These are phyloP conservation scores for Dioszegia crocea DNA, from an alignment of 768 basidiomycete species.

Conservation along the genomic window DNA sequence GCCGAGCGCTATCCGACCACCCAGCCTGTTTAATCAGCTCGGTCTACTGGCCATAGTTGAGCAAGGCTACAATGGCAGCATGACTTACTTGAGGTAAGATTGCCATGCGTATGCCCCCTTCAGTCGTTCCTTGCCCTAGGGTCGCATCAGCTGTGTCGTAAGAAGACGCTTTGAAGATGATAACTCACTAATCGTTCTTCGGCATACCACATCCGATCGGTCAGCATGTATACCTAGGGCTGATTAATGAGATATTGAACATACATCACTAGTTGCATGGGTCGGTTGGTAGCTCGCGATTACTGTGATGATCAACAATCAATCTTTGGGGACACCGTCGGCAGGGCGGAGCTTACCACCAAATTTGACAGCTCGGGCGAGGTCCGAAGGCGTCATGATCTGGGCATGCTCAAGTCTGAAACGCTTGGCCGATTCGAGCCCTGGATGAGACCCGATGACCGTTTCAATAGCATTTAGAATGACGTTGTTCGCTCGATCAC, in stretches of 20 bases:
- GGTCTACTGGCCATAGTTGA: background rate
- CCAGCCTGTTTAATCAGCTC: slow-evolving; percentile 32
- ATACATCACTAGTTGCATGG: slow-evolving; percentile 63
- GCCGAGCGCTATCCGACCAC: slow-evolving; percentile 66
- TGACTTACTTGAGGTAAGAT: slow-evolving; percentile 64
- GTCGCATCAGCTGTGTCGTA: background rate
- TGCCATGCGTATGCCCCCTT: slow-evolving; percentile 87
- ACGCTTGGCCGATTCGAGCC: slow-evolving; percentile 47
- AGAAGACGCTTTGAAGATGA: background rate
- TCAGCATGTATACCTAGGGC: slow-evolving; percentile 11
- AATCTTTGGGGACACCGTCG: no score
- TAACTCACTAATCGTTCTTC: slow-evolving; percentile 66
- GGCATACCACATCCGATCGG: slow-evolving; percentile 93
- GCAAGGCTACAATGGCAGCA: background rate
- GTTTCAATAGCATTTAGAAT: slow-evolving; percentile 79
- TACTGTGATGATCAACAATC: slow-evolving; percentile 55
- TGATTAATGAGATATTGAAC: background rate
- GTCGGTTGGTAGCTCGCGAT: slow-evolving; percentile 90
- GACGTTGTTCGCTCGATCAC: slow-evolving; percentile 76
- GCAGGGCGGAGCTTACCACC: slow-evolving; percentile 67
- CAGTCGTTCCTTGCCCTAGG: slow-evolving; percentile 54
- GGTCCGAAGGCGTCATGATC: slow-evolving; percentile 68
- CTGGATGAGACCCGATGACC: slow-evolving; percentile 51
- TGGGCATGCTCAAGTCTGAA: slow-evolving; percentile 92
- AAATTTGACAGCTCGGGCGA: slow-evolving; percentile 64